Evolutionary conservation across 1,139 yeast genomes (phyloP), one percentile per base, ranked within the genome.

Genomic region (Hyphopichia fennica): DNA sequence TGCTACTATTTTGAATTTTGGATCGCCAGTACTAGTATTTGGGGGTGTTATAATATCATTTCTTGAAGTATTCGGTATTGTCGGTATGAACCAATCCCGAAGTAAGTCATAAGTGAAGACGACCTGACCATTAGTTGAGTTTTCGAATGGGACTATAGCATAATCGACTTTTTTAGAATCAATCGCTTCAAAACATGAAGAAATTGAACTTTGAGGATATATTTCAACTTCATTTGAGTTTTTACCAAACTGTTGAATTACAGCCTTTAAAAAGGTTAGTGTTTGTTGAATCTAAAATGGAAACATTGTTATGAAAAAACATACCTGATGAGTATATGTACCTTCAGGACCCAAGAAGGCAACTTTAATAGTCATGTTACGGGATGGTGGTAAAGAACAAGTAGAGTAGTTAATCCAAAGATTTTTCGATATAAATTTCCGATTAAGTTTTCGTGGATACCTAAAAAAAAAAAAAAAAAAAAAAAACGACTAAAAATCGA

Each of bases 51-150:
- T 33, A 20, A 6, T 7, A 20, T 31, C 39, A 35, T 18, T 32
- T 41, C 32, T 30, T 35, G 17, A 35, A 9, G 39, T 27, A 23
- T 40, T 22, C 27, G 27, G 15, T n/a, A n/a, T n/a, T 37, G 39
- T 32, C 14, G 51, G 54, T 27, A 69, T 50, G 48, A 64, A 77
- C 81, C 85, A 75, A 56, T 87, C 91, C 47, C 96, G 69, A 29
- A 91, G 69, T 15, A 89, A 68, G 58, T 90, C 96, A 57, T 87
- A 83, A 0, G 96, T 88, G 58, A 83, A 81, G 1, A 84, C 85
- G 3, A 93, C 99, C 52, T 87, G 93, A 0, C 99, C 99, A 60
- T 93, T 93, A 8, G 97, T 87, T 3, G 97, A 89, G 64, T 93
- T 93, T 56, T 91, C 98, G 52, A 88, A 79, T 1, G 99, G 99